These are phyloP conservation scores for Leccinum sublutescens DNA, from an alignment of 768 basidiomycete species.

Conservation along the genomic window DNA sequence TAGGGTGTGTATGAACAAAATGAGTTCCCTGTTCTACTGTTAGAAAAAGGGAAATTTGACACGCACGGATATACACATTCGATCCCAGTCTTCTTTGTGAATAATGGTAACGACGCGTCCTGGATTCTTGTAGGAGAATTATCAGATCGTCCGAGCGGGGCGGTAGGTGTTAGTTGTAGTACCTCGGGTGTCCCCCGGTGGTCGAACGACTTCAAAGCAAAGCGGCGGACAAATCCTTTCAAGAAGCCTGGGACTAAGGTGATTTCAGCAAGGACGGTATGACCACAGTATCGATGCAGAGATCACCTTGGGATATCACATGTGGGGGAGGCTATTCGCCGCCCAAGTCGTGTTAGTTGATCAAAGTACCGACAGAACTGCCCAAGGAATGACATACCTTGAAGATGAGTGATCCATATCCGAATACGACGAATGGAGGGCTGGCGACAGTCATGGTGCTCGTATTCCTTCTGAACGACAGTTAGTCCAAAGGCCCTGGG, in stretches of 20 bases:
- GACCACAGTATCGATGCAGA: no score
- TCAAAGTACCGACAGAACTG: neutral
- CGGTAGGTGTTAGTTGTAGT: conserved; percentile 37
- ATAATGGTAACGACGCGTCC: conserved; percentile 89
- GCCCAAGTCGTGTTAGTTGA: neutral
- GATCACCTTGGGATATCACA: conserved; percentile 61
- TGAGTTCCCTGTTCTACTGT: neutral
- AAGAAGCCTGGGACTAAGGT: conserved; percentile 70
- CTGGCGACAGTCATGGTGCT: conserved; percentile 6
- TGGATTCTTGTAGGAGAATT: conserved; percentile 56
- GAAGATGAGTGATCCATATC: conserved; percentile 91
- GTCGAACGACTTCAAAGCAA: conserved; percentile 89
- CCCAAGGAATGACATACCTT: conserved; percentile 45
- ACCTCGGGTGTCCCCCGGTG: conserved; percentile 89
- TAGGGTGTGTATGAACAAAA: neutral
- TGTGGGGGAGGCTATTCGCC: conserved; percentile 75
- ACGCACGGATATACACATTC: conserved; percentile 59
- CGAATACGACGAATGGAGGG: conserved; percentile 70
- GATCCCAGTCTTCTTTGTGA: conserved; percentile 84
- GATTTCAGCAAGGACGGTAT: neutral
- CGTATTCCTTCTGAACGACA: neutral
- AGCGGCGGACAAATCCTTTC: conserved; percentile 86
- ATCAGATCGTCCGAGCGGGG: conserved; percentile 70
- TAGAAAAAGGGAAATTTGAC: neutral
- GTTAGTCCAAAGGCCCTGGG: neutral